A percentile compares a stretch with the other conserved stretches of the same genome.
These are phyloP conservation scores for Diaporthe caulivora DNA, from an alignment of 2,329 filamentous ascomycete genomes.

Conservation along the genomic window DNA sequence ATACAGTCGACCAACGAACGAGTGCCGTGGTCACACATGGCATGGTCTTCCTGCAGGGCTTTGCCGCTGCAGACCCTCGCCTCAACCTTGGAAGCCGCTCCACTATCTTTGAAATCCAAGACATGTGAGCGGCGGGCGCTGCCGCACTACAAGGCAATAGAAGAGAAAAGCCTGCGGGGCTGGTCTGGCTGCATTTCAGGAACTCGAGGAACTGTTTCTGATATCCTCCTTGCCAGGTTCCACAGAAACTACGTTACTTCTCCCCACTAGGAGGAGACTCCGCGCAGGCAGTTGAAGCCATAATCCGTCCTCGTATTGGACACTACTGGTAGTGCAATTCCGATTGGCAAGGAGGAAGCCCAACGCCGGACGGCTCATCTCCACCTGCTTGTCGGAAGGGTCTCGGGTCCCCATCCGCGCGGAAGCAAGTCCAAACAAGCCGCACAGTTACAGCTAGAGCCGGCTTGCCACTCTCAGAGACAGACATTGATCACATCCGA, in stretches of 20 bases:
- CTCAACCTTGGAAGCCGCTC: neutral
- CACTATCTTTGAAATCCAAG: constrained; percentile 8
- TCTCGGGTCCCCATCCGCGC: neutral
- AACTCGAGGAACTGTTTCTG: constrained; percentile 22
- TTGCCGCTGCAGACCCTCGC: neutral
- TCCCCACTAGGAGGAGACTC: constrained; percentile 6
- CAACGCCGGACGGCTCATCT: constrained; percentile 18
- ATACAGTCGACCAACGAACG: neutral
- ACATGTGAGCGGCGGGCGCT: neutral
- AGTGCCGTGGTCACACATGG: constrained; percentile 21
- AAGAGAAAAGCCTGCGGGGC: neutral
- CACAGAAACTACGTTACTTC: constrained; percentile 26
- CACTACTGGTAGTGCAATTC: constrained; percentile 5
- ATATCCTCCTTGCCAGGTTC: constrained; percentile 30
- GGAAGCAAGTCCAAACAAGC: neutral
- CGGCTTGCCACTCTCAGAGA: neutral
- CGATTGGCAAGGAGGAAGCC: constrained; percentile 17
- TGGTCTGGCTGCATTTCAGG: neutral
- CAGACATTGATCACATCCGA: constrained; percentile 18
- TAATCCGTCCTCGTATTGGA: neutral
- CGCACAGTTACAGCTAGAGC: constrained; percentile 14
- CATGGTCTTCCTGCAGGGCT: neutral
- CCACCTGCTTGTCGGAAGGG: constrained; percentile 19
- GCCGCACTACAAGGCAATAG: constrained; percentile 7
- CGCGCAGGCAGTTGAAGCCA: neutral